Base-by-base conservation (phyloP, 495 filamentous ascomycete species). In the Aspergillus funiculosus region DNA sequence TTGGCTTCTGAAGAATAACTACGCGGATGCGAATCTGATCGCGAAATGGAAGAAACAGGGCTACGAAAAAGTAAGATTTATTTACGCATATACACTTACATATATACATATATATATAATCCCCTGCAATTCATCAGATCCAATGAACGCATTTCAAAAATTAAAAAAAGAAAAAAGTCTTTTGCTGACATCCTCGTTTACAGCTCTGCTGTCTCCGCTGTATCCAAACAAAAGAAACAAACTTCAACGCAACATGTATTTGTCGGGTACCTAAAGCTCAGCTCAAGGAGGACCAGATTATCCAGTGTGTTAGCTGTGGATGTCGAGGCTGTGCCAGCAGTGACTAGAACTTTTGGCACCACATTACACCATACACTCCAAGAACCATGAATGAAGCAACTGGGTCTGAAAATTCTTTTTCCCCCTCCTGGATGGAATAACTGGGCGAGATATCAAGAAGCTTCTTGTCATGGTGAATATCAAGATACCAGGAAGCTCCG, bases 1-100 rank as follows among this genome's bases (percentile, higher is more conserved):
- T 50, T 99, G 86, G 85, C 72, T 97, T 55, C 74, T 97, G 34
- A 99, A 99, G 77, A 94, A 96, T 63, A 82, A 82, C 36, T 97
- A 99, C 63, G 92, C 87, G 7, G 92, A 99, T 71, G 79, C 85
- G 14, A 90, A 85, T 63, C 70, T 99, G 51, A 97, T 99, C 59
- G 92, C 92, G 11, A 97, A 99, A 69, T 99, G 92, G 92, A 99
- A 99, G 78, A 99, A 97, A 69, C 85, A 91, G 58, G 94, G 92
- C 15, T 99, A 99, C 67, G 92, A 97, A 69, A 96, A 97, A 81
- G 86, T 87, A 66, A n/a, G n/a, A n/a, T n/a, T n/a, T n/a, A n/a
- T n/a, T n/a, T n/a, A n/a, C n/a, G n/a, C n/a, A n/a, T n/a, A n/a
- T n/a, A n/a, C n/a, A n/a, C n/a, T n/a, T n/a, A n/a, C n/a, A n/a